Percentiles rank a stretch among this genome's conserved stretches.
phyloP scores from a whole-genome alignment of 805 yeast species.

The Starmerella floris region DNA sequence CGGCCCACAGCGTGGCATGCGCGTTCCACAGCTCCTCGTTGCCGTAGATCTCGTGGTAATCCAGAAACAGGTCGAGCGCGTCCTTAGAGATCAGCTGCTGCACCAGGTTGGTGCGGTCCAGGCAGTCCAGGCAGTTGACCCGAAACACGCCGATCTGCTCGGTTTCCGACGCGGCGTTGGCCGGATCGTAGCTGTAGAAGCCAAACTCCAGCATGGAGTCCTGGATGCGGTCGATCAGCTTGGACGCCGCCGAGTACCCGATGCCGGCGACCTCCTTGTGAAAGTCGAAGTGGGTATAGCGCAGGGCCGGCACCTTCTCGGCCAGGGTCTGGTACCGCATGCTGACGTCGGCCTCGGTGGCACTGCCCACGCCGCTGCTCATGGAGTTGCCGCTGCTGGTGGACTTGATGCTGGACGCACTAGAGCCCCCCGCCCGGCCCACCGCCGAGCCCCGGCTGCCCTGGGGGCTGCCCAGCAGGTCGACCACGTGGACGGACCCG shows the following conservation, averaged over 20 bases:
- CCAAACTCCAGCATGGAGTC: constrained; percentile 67
- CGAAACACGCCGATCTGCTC: constrained; percentile 87
- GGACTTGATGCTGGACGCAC: constrained; percentile 9
- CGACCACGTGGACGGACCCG: constrained; percentile 82
- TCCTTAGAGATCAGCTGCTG: constrained; percentile 61
- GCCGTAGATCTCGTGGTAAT: constrained; percentile 34
- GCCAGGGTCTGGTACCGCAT: constrained; percentile 16
- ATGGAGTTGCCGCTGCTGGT: not conserved
- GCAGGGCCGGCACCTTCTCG: constrained; percentile 27
- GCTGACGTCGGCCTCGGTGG: constrained; percentile 17
- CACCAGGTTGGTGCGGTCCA: constrained; percentile 84
- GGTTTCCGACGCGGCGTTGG: constrained; percentile 34
- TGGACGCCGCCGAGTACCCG: constrained; percentile 72
- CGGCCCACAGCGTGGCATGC: constrained; percentile 91
- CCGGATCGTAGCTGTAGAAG: constrained; percentile 60
- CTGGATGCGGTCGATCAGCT: constrained; percentile 48
- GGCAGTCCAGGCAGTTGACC: constrained; percentile 86
- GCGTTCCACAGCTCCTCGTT: constrained; percentile 49
- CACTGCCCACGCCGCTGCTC: constrained; percentile 5
- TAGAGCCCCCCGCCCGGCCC: constrained; percentile 11
- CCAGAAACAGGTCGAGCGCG: constrained; percentile 38
- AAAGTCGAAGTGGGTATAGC: constrained; percentile 78
- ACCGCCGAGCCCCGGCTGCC: constrained; percentile 62
- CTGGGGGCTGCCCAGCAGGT: constrained; percentile 65
- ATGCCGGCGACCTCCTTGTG: constrained; percentile 75